Evolutionary conservation across 257 asterid genomes (phyloP), one percentile per base, ranked within the genome.

Genomic region (Solanum tarapatanum): DNA sequence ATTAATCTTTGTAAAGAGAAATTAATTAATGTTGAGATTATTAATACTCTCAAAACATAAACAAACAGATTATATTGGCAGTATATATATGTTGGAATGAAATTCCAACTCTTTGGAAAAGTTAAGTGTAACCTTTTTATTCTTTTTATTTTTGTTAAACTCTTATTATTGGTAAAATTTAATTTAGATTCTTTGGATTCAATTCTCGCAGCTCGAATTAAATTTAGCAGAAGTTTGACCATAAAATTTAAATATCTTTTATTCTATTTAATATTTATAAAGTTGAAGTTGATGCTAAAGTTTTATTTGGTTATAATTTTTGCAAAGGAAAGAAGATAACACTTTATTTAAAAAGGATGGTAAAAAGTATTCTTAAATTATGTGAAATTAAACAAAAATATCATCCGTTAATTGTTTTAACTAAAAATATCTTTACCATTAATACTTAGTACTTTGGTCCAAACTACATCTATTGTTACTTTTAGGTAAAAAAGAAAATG

Each of bases 31-130:
- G 58, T 28, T 41, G 64, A 39, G 70, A 39, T 41, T 76, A 21
- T 26, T 64, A 19, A 32, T 89, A 37, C 37, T 84, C 86, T 84
- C 84, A 88, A 75, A 88, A 88, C 58, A 69, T 76, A 86, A 83
- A 84, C 66, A n/a, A 28, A 45, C 37, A 80, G 26, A 80, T 48
- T 16, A 80, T 48, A 80, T 48, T n/a, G 21, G 16, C 60, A 41
- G 24, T 17, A 45, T 45, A 80, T 48, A 58, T 58, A 58, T 58
- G 68, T 58, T 58, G 68, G 68, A 8, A 21, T 8, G 68, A 58
- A 58, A 58, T 58, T 58, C 68, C 68, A 58, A 58, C 26, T 58
- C 68, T 58, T 19, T 58, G 12, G 68, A 58, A 58, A 58, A 58
- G 68, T 58, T 7, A 58, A 21, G 68, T 58, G 24, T 58, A 21